Base-by-base conservation (phyloP, 179 eudicot species). In the Gypsophila paniculata region DNA sequence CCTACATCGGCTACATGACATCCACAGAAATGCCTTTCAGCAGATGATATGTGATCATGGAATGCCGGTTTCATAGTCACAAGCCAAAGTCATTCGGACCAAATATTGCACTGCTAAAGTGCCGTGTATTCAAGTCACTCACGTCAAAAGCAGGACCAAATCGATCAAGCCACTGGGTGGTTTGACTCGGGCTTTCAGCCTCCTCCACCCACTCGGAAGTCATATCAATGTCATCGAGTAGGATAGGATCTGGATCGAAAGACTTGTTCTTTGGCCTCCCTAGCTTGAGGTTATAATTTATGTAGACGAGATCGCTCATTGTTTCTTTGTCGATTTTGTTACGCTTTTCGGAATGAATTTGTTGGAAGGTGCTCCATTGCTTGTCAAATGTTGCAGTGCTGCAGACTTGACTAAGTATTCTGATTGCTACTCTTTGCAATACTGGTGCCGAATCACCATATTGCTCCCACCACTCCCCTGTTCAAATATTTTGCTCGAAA, bases 381-480 rank as follows among this genome's bases (percentile, higher is more conserved):
- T 82, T 86, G 65, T 94, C 96, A 0, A 77, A 78, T 8, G 86
- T 80, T 6, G 85, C 82, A 36, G 90, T 80, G 76, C 99, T 89
- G 84, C 99, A 94, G 66, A 86, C 89, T 77, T 94, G 99, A 79
- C 99, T 89, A 0, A 94, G 90, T 77, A 94, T 82, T 75, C 96
- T 78, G 25, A 91, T 90, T 34, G 97, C 99, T 71, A 88, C 89
- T 65, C 88, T 83, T 73, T 94, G 99, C 71, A 94, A 74, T 49
- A 76, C 80, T 0, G 99, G 99, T 34, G 99, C 91, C 46, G 91
- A 83, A 71, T 94, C 99, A 17, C 99, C 99, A 61, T 80, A 94
- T 73, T 94, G 97, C 73, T 91, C 97, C 99, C 99, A 94, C 97
- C 99, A 94, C 64, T 88, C 82, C 68, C 96, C 99, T 94, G 78